A percentile compares a stretch with the other conserved stretches of the same genome.
Evolutionary conservation across 345 rosid genomes (phyloP).

Genomic region (Brassica napus): Da-Ae NC_063447.1:17218001-17218500

Average conservation of each 20-base stretch:
- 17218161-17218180: conserved; percentile 29
- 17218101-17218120: conserved; percentile 6
- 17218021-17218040: conserved; percentile 1
- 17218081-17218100: conserved; percentile 4
- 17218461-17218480: conserved; percentile 53
- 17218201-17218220: conserved; percentile 13
- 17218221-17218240: conserved; percentile 17
- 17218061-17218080: conserved; percentile 24
- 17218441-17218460: conserved; percentile 25
- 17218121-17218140: not conserved
- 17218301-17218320: conserved; percentile 19
- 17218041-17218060: conserved; percentile 30
- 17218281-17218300: not conserved
- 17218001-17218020: not conserved
- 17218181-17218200: conserved; percentile 24
- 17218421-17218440: conserved; percentile 38
- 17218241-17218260: conserved; percentile 15
- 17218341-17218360: conserved; percentile 59
- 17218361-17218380: conserved; percentile 45
- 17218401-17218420: conserved; percentile 62
- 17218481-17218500: conserved; percentile 63
- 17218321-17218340: conserved; percentile 43
- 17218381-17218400: conserved; percentile 79
- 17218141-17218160: conserved; percentile 25
- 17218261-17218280: conserved; percentile 16